A percentile compares a stretch with the other conserved stretches of the same genome.
phyloP scores from a whole-genome alignment of 169 alveolate genomes.

The Besnoitia besnoiti region DNA sequence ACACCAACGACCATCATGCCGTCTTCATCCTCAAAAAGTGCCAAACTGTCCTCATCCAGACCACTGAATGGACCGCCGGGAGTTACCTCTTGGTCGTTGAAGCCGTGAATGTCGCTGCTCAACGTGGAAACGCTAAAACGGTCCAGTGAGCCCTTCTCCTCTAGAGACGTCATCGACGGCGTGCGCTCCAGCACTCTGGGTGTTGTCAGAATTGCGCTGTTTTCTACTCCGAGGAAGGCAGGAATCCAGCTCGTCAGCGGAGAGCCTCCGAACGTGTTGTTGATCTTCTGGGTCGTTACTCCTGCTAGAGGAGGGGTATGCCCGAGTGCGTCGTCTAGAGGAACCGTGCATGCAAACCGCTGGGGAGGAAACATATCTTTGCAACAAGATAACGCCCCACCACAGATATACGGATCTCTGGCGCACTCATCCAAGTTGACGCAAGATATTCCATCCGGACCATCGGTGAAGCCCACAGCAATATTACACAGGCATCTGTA shows the following conservation, averaged over 20 bases:
- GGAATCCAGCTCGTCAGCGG: constrained; percentile 38
- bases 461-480: constrained; percentile 63
- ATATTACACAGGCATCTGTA: constrained; percentile 72
- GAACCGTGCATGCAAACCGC: constrained; percentile 67
- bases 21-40: neutral
- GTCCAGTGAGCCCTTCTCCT: neutral
- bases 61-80: neutral
- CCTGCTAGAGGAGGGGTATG: constrained; percentile 39
- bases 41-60: neutral
- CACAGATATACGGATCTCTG: constrained; percentile 75
- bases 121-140: neutral
- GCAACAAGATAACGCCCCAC: constrained; percentile 74
- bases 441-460: constrained; percentile 66
- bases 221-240: neutral
- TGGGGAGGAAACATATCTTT: constrained; percentile 76
- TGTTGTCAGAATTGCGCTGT: neutral
- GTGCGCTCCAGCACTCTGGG: constrained; percentile 9
- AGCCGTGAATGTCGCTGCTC: neutral
- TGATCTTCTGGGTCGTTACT: neutral
- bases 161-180: neutral
- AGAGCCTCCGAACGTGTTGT: neutral
- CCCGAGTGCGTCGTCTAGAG: constrained; percentile 40
- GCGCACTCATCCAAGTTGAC: constrained; percentile 74
- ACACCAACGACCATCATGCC: neutral
- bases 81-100: neutral